These are phyloP conservation scores for Acanthamoeba culbertsoni DNA, from an alignment of 208 protist genomes.

Conservation along the genomic window DNA sequence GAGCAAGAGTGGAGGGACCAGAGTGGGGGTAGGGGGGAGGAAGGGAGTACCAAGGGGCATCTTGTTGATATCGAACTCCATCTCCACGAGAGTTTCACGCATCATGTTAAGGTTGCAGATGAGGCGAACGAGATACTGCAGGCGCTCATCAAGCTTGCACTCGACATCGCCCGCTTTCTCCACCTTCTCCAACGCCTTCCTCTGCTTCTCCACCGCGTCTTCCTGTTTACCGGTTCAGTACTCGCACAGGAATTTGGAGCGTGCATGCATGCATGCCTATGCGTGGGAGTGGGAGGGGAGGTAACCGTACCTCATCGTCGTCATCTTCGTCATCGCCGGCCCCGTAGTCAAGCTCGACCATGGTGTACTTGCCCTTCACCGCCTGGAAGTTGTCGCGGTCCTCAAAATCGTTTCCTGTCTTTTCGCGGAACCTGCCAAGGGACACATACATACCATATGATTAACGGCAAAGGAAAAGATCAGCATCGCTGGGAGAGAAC, in stretches of 20 bases:
- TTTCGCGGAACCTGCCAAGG: neutral
- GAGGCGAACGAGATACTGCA: slow-evolving; percentile 60
- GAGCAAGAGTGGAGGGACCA: neutral
- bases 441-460: neutral
- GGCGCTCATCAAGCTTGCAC: neutral
- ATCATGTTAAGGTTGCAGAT: slow-evolving; percentile 66
- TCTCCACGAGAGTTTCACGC: slow-evolving; percentile 54
- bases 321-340: slow-evolving; percentile 24
- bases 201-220: slow-evolving; percentile 59
- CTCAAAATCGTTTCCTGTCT: slow-evolving; percentile 56
- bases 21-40: neutral
- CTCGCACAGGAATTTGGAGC: neutral
- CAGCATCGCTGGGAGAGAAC: neutral
- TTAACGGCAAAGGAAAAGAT: neutral
- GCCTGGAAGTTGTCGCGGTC: slow-evolving; percentile 21
- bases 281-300: too few species aligned
- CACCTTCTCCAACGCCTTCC: slow-evolving; percentile 64
- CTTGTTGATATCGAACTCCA: slow-evolving; percentile 74
- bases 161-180: neutral
- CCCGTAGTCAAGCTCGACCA: slow-evolving; percentile 63
- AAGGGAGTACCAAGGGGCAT: slow-evolving; percentile 64
- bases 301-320: neutral
- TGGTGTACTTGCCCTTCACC: slow-evolving; percentile 45
- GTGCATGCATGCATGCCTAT: neutral
- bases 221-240: neutral